Base-by-base conservation (phyloP, 2,329 filamentous ascomycete genomes). In the Diaporthe citri region DNA sequence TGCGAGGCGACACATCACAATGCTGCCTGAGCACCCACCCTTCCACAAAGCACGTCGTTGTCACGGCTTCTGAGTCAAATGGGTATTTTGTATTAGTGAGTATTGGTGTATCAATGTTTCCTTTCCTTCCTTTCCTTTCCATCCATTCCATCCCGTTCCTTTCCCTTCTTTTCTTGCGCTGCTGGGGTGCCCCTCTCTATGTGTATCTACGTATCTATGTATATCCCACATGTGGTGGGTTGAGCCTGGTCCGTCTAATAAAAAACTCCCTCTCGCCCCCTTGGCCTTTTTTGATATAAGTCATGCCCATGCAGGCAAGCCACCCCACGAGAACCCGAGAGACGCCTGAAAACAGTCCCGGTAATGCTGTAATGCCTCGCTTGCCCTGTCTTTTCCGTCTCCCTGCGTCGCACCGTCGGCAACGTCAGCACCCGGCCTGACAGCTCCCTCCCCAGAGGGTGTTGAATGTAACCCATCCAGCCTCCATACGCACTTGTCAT, bases 1-100 rank as follows among this genome's bases (percentile, higher is more conserved):
- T 64, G 60, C 60, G 60, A 64, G 60, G 43, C 28, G 62, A 66
- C 28, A 51, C 28, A 25, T 66, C 62, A 66, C 28, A 66, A 17
- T 51, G 20, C 31, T 36, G 43, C 43, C 20, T 12, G 22, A 51
- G 28, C 20, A 28, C 28, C 17, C 31, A n/a, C 31, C 28, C 9
- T 39, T 13, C 17, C 55, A 12, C 31, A 9, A 34, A 22, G 12
- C 10, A 48, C 28, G 41, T 15, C 25, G 17, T 34, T 7, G 10
- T 36, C 28, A 34, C 20, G 43, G 34, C 28, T 22, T 20, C 25
- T 8, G 25, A 22, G 39, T 31, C 36, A 60, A 60, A 60, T 25
- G 36, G 36, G 31, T 60, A 60, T 41, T 41, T 41, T 4, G 15
- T 41, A 60, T 60, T 41, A 9, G 7, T 25, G 20, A n/a, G n/a